Evolutionary conservation across 2,329 filamentous ascomycete genomes (phyloP).

Genomic region (Xenoacremonium recifei): DNA sequence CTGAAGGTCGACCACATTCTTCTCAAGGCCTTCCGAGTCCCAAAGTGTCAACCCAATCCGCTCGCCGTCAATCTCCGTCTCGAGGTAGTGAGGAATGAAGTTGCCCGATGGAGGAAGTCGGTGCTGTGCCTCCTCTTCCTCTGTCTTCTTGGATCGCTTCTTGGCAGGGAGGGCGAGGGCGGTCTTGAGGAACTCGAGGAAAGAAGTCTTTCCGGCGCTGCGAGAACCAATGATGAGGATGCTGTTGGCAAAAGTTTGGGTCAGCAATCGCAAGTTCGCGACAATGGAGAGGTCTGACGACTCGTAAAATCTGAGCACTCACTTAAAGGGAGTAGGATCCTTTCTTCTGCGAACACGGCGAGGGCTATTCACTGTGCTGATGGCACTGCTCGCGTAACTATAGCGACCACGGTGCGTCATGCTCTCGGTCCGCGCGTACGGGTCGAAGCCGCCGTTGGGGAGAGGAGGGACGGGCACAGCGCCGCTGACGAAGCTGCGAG

Average conservation of each 20-base stretch:
- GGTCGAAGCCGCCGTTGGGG: slow-evolving; percentile 65
- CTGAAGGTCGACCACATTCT: slow-evolving; percentile 92
- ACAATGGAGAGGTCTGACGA: no score
- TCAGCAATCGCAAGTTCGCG: slow-evolving; percentile 8
- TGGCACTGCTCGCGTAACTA: slow-evolving; percentile 90
- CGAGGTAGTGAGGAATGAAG: slow-evolving; percentile 86
- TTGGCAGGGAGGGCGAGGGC: slow-evolving; percentile 79
- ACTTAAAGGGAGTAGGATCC: slow-evolving; percentile 99
- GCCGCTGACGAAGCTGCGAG: slow-evolving; percentile 39
- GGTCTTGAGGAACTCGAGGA: slow-evolving; percentile 91
- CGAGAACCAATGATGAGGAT: slow-evolving; percentile 87
- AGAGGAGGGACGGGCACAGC: slow-evolving; percentile 56
- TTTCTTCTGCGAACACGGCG: slow-evolving; percentile 89
- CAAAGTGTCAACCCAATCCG: slow-evolving; percentile 90
- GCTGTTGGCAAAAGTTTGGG: slow-evolving; percentile 46
- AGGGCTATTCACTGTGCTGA: slow-evolving; percentile 90
- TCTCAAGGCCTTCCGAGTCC: slow-evolving; percentile 95
- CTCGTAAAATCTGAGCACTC: no score
- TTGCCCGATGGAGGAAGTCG: slow-evolving; percentile 58
- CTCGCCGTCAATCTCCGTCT: slow-evolving; percentile 92
- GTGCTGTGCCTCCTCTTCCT: slow-evolving; percentile 58
- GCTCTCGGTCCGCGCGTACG: slow-evolving; percentile 83
- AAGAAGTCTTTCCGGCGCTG: slow-evolving; percentile 90
- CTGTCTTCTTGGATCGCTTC: slow-evolving; percentile 61
- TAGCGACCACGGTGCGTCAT: slow-evolving; percentile 96